Conservation (phyloP, 768 basidiomycete species). For the Kockovaella imperatae region DNA sequence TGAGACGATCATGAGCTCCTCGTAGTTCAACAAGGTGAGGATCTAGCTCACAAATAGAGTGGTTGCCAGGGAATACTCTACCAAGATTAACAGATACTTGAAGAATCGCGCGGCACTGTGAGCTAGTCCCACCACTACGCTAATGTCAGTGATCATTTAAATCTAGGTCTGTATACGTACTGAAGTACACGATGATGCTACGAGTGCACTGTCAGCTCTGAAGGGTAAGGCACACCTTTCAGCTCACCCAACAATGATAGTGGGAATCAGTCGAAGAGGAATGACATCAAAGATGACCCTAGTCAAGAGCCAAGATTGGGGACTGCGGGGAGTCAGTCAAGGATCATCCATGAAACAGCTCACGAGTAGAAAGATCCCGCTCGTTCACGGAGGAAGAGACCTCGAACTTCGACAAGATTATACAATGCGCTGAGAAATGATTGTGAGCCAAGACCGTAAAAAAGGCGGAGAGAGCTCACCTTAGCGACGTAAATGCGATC, state of each 20-base stretch:
- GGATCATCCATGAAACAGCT: slow-evolving; percentile 11
- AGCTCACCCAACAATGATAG: slow-evolving; percentile 61
- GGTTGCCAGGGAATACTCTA: slow-evolving; percentile 74
- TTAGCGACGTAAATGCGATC: slow-evolving; percentile 82
- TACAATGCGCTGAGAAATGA: slow-evolving; percentile 62
- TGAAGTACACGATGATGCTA: slow-evolving; percentile 53
- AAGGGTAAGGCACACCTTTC: too few species aligned
- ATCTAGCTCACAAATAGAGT: slow-evolving; percentile 66
- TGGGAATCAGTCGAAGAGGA: slow-evolving; percentile 79
- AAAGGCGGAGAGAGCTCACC: slow-evolving; percentile 17
- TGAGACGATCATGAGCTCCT: slow-evolving; percentile 6
- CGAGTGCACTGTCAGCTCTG: too few species aligned
- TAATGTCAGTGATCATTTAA: not conserved
- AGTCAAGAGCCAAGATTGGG: slow-evolving; percentile 83
- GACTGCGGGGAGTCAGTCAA: slow-evolving; percentile 49
- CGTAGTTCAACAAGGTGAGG: not conserved
- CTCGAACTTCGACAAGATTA: slow-evolving; percentile 73
- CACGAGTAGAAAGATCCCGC: slow-evolving; percentile 79
- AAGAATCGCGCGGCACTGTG: slow-evolving; percentile 74
- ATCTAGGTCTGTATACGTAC: slow-evolving; percentile 3
- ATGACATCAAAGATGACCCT: slow-evolving; percentile 81
- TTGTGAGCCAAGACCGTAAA: not conserved
- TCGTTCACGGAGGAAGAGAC: slow-evolving; percentile 82
- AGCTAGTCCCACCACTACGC: slow-evolving; percentile 69
- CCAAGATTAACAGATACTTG: slow-evolving; percentile 86